phyloP scores from a whole-genome alignment of 306 rosid genomes.

The Pyrus pyrifolia region DNA sequence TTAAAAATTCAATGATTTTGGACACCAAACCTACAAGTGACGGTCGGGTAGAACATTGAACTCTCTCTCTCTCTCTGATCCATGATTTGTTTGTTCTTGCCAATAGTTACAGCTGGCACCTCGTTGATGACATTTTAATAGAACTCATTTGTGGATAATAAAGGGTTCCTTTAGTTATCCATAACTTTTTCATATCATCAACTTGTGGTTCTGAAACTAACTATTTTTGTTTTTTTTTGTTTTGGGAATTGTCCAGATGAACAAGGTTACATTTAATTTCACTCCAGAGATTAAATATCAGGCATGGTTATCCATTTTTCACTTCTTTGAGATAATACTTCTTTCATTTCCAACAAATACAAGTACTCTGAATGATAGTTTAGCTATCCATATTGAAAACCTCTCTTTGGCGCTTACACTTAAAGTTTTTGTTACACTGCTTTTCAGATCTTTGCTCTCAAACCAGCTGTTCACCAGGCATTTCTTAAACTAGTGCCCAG shows the following conservation, averaged over 20 bases:
- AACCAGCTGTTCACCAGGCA: conserved; percentile 95
- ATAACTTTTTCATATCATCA: background rate
- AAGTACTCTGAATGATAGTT: background rate
- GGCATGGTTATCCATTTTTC: conserved; percentile 37
- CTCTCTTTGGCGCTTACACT: background rate
- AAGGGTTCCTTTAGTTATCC: background rate
- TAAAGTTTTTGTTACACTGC: conserved; percentile 12
- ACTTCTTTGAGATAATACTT: conserved; percentile 2
- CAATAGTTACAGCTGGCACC: background rate
- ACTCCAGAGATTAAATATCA: conserved; percentile 94
- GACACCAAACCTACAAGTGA: conserved; percentile 85
- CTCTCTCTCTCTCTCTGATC: conserved; percentile 15
- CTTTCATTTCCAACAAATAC: background rate
- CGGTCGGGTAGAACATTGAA: conserved; percentile 68
- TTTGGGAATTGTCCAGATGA: conserved; percentile 46
- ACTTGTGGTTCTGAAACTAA: conserved; percentile 16
- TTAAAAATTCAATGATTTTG: conserved; percentile 81
- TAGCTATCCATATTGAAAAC: background rate
- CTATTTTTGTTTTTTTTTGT: conserved; percentile 13
- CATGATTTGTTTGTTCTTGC: background rate
- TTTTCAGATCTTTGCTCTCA: conserved; percentile 80
- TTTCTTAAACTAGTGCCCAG: conserved; percentile 73
- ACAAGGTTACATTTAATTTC: conserved; percentile 86
- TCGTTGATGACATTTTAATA: background rate
- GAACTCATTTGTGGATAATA: background rate